Percentiles rank a stretch among this genome's conserved stretches.
Conservation (phyloP, 2,329 filamentous ascomycete genomes). For the Magnaporthales sp. region DNA sequence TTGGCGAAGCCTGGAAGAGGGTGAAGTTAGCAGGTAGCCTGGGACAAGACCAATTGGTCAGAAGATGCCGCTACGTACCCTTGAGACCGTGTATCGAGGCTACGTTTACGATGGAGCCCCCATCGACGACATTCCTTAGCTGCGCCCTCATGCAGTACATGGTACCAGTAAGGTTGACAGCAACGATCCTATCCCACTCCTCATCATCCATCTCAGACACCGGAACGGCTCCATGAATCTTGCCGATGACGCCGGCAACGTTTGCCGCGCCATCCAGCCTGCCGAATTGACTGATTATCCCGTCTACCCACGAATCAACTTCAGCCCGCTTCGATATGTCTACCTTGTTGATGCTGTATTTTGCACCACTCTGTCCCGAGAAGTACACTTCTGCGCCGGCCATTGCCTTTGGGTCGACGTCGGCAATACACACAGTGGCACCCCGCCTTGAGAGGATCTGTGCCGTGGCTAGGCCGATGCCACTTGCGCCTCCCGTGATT, state of each 20-base stretch:
- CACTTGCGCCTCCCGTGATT: slow-evolving; percentile 29
- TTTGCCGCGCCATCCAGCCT: slow-evolving; percentile 47
- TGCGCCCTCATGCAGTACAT: slow-evolving; percentile 40
- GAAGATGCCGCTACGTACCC: slow-evolving; percentile 24
- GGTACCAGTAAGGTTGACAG: slow-evolving; percentile 40
- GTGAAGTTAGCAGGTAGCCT: slow-evolving; percentile 7
- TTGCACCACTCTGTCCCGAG: slow-evolving; percentile 10
- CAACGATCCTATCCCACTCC: slow-evolving; percentile 11
- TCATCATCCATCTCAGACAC: slow-evolving; percentile 20
- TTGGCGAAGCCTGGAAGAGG: slow-evolving; percentile 26
- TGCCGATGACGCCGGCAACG: slow-evolving; percentile 40
- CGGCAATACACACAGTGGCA: slow-evolving; percentile 29
- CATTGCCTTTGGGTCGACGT: slow-evolving; percentile 23
- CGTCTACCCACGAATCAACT: slow-evolving; percentile 41
- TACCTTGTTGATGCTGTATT: slow-evolving; percentile 29
- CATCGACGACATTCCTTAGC: slow-evolving; percentile 9
- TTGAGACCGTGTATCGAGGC: slow-evolving; percentile 11
- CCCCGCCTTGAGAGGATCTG: slow-evolving; percentile 25
- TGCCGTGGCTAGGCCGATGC: slow-evolving; percentile 33
- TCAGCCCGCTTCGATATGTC: slow-evolving; percentile 37
- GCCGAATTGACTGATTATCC: slow-evolving; percentile 38
- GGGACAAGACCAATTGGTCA: slow-evolving; percentile 37
- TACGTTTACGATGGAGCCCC: slow-evolving; percentile 12
- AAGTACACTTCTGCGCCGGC: slow-evolving; percentile 22
- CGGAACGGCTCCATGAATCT: slow-evolving; percentile 28